Conservation (phyloP, 2,329 filamentous ascomycete genomes). For the Harringtonia aguacate region DNA sequence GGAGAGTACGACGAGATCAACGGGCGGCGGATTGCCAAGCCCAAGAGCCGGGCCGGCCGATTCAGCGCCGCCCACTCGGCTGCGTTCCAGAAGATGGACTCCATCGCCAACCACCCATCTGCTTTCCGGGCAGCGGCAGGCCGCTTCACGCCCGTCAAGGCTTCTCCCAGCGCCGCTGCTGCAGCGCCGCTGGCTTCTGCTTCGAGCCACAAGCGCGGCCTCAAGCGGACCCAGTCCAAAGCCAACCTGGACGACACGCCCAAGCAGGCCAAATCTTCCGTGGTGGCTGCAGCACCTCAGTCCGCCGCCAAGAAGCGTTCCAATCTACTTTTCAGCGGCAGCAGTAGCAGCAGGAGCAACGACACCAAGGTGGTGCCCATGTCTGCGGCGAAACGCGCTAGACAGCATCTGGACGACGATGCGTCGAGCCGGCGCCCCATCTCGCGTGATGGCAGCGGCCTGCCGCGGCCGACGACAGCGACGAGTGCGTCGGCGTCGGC, state of each 20-base stretch:
- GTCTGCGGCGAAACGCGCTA: conserved; percentile 57
- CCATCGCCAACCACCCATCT: conserved; percentile 78
- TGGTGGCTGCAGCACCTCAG: background rate
- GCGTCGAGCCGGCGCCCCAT: conserved; percentile 52
- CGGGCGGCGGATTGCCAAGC: conserved; percentile 57
- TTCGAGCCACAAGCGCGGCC: conserved; percentile 15
- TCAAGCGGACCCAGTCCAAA: conserved; percentile 45
- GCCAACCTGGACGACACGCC: conserved; percentile 50
- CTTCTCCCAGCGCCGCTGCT: conserved; percentile 6
- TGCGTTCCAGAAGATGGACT: conserved; percentile 96
- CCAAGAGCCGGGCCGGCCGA: conserved; percentile 66
- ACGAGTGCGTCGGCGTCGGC: too few relatives aligned
- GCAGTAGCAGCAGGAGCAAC: conserved; percentile 14
- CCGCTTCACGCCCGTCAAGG: conserved; percentile 37
- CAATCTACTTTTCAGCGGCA: conserved; percentile 16
- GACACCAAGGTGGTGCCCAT: conserved; percentile 16
- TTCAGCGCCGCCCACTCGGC: conserved; percentile 81
- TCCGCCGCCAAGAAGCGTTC: conserved; percentile 16
- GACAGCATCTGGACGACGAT: conserved; percentile 58
- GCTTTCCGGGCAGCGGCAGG: conserved; percentile 54
- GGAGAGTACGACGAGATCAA: conserved; percentile 26
- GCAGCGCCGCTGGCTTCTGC: background rate
- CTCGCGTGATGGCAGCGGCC: conserved; percentile 38
- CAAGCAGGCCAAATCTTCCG: conserved; percentile 17
- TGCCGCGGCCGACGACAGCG: conserved; percentile 24